Evolutionary conservation across 116 monocot species (phyloP).

Genomic region (Zostera marina): DNA sequence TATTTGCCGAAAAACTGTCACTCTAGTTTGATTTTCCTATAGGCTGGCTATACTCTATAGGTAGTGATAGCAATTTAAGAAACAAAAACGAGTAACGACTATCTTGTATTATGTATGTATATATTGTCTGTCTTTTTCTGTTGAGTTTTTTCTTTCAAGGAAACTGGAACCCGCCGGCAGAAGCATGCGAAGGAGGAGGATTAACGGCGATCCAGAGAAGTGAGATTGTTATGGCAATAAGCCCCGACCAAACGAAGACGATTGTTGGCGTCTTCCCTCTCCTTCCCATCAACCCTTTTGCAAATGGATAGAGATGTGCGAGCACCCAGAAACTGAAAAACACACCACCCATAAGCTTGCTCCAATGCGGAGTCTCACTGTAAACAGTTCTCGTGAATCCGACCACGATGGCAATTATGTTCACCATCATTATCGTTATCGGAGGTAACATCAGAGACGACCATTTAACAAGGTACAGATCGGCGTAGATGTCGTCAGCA

Average conservation of each 20-base stretch:
- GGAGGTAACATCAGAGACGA: slow-evolving; percentile 13
- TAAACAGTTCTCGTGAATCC: slow-evolving; percentile 46
- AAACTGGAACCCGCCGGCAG: slow-evolving; percentile 52
- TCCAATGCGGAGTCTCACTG: slow-evolving; percentile 54
- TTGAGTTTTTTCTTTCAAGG: slow-evolving; percentile 14
- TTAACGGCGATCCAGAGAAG: slow-evolving; percentile 64
- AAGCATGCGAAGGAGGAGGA: slow-evolving; percentile 20
- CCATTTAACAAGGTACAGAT: slow-evolving; percentile 29
- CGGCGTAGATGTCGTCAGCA: slow-evolving; percentile 45
- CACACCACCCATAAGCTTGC: slow-evolving; percentile 59
- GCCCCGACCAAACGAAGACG: slow-evolving; percentile 15
- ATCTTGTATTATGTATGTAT: too few species aligned
- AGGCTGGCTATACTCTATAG: too few species aligned
- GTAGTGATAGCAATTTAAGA: too few species aligned
- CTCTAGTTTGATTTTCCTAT: too few species aligned
- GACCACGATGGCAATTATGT: slow-evolving; percentile 10
- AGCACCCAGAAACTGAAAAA: slow-evolving; percentile 39
- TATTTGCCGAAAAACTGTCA: too few species aligned
- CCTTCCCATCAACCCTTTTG: slow-evolving; percentile 15
- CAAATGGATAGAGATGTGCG: slow-evolving; percentile 14
- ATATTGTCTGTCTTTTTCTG: too few species aligned
- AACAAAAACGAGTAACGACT: too few species aligned
- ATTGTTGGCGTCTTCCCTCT: slow-evolving; percentile 13
- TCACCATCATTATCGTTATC: slow-evolving; percentile 39
- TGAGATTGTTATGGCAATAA: slow-evolving; percentile 15